These are phyloP conservation scores for Gracilaria caudata DNA, from an alignment of 23 red algal species.

Conservation along the genomic window DNA sequence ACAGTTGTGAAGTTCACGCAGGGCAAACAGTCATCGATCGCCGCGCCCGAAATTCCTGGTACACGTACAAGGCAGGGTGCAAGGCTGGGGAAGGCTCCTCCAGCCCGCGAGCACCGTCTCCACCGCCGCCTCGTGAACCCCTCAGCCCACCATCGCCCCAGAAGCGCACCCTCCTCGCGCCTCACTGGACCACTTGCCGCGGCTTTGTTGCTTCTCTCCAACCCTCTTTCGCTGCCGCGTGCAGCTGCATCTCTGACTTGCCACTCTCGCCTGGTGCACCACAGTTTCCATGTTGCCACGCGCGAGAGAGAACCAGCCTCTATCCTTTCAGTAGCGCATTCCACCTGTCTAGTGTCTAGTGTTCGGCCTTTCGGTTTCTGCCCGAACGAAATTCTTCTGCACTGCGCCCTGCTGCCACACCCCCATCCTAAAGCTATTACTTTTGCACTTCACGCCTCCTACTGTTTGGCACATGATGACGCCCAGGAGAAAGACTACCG, in stretches of 20 bases:
- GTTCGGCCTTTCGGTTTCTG: not conserved
- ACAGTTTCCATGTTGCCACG: not conserved
- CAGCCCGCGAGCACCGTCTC: not conserved
- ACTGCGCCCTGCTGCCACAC: not conserved
- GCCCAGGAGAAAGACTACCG: not conserved
- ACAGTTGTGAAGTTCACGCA: too few relatives aligned
- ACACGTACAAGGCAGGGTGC: too few relatives aligned
- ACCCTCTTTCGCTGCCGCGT: too few relatives aligned
- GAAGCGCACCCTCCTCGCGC: too few relatives aligned
- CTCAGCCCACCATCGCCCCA: too few relatives aligned
- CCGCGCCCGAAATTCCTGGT: too few relatives aligned
- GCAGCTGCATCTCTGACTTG: too few relatives aligned
- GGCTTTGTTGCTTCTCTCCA: too few relatives aligned
- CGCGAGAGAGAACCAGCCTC: not conserved
- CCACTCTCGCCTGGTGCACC: not conserved
- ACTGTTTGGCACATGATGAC: slow-evolving; percentile 11
- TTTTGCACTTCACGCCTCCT: not conserved
- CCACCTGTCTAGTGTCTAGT: not conserved
- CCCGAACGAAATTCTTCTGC: not conserved
- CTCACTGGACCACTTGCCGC: too few relatives aligned
- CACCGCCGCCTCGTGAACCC: too few relatives aligned
- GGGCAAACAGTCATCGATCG: not conserved
- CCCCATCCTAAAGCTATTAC: not conserved
- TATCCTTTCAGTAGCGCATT: not conserved
- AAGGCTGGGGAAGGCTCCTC: too few relatives aligned